These are phyloP conservation scores for Paramecium pentaurelia DNA, from an alignment of 73 alveolate genomes.

Conservation along the genomic window DNA sequence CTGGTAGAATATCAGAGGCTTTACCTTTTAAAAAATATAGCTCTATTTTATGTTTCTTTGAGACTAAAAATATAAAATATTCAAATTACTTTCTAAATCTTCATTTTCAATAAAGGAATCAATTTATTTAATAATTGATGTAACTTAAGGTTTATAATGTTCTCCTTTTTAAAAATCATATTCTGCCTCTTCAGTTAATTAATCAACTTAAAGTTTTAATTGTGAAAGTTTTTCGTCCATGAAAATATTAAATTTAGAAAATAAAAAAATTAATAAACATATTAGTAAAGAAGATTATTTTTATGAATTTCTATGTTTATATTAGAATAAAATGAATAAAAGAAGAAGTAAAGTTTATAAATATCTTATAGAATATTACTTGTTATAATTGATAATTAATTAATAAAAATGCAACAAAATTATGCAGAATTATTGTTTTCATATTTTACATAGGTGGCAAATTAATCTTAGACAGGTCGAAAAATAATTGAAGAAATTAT, in stretches of 20 bases:
- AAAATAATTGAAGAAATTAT: background rate
- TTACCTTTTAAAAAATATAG: constrained; percentile 27
- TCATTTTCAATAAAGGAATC: background rate
- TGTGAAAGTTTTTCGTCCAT: background rate
- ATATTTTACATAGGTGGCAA: background rate
- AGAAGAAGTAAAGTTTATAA: background rate
- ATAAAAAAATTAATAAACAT: background rate
- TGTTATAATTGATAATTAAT: background rate
- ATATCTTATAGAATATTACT: background rate
- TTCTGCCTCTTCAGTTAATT: background rate
- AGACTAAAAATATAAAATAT: background rate
- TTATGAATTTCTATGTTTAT: background rate
- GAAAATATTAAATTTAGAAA: background rate
- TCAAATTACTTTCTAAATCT: background rate
- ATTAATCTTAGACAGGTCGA: background rate
- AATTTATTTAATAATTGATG: background rate
- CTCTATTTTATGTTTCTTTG: constrained; percentile 7
- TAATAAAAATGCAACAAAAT: background rate
- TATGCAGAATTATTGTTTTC: constrained; percentile 18
- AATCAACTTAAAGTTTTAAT: background rate
- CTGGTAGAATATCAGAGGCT: constrained; percentile 21
- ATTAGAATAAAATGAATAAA: background rate
- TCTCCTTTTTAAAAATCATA: constrained; percentile 8
- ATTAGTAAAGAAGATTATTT: background rate
- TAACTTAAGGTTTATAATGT: background rate